These are phyloP conservation scores for Cercospora sesami DNA, from an alignment of 2,329 filamentous ascomycete genomes.

Conservation along the genomic window DNA sequence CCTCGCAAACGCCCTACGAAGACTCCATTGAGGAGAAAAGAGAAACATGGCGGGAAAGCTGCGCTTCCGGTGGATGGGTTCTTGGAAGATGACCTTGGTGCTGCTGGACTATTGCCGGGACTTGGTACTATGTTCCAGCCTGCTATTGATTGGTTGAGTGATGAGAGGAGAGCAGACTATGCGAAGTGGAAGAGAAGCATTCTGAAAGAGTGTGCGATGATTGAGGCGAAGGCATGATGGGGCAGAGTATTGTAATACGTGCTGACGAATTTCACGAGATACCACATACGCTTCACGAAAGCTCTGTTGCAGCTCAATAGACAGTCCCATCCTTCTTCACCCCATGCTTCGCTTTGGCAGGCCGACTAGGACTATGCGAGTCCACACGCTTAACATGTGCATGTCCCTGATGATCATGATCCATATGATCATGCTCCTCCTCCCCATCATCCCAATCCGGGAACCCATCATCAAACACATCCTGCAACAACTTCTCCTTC, in stretches of 20 bases:
- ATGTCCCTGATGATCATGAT: conserved; percentile 27
- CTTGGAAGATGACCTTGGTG: conserved; percentile 26
- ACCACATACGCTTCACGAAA: neutral
- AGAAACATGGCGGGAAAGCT: conserved; percentile 35
- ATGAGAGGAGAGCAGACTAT: conserved; percentile 62
- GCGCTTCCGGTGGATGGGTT: conserved; percentile 21
- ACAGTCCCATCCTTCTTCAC: conserved; percentile 26
- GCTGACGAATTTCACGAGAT: neutral
- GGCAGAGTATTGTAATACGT: no score
- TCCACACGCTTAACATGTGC: conserved; percentile 17
- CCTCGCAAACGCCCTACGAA: conserved; percentile 31
- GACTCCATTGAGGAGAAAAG: conserved; percentile 39
- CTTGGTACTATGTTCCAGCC: conserved; percentile 72
- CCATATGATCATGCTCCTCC: conserved; percentile 23
- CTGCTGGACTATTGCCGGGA: conserved; percentile 46
- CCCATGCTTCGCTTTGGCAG: conserved; percentile 25
- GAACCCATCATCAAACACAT: conserved; percentile 43
- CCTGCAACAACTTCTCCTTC: conserved; percentile 45
- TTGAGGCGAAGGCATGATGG: conserved; percentile 13
- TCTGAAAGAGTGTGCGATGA: conserved; percentile 53
- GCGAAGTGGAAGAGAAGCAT: conserved; percentile 64
- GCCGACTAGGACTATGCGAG: conserved; percentile 21
- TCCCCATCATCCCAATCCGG: conserved; percentile 33
- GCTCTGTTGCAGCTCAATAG: conserved; percentile 16
- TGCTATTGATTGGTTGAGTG: conserved; percentile 69